Evolutionary conservation across 208 protist species (phyloP).

Genomic region (Trypanosomatidae sp.): DNA sequence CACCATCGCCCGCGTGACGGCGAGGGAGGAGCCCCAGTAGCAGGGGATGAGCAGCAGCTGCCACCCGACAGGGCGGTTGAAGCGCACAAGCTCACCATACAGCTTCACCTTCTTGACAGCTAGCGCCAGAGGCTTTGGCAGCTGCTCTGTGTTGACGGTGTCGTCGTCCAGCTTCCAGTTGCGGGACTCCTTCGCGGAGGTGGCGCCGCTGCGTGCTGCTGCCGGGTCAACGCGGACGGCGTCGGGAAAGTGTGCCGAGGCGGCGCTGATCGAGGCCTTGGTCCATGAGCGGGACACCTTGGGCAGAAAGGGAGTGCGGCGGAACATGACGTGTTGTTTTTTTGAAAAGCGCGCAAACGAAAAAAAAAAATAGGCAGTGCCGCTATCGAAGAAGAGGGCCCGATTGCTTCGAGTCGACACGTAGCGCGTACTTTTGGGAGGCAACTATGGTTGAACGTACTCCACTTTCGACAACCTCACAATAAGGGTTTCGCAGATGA

Average conservation of each 20-base stretch:
- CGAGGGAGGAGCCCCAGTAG: constrained; percentile 77
- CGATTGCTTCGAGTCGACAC: too few species aligned
- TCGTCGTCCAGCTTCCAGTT: constrained; percentile 56
- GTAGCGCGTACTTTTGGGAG: too few species aligned
- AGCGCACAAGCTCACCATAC: constrained; percentile 67
- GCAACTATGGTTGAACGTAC: too few species aligned
- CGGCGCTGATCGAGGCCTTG: constrained; percentile 50
- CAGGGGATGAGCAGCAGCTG: constrained; percentile 79
- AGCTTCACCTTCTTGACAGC: constrained; percentile 34
- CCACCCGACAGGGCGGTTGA: constrained; percentile 69
- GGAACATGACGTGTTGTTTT: too few species aligned
- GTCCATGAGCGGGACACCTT: constrained; percentile 82
- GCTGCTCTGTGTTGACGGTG: constrained; percentile 17
- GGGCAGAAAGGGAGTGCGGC: constrained; percentile 39
- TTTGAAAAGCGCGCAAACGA: too few species aligned
- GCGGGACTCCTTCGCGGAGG: constrained; percentile 62
- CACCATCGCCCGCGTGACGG: constrained; percentile 78
- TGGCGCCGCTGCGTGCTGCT: constrained; percentile 30
- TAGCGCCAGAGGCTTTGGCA: constrained; percentile 43
- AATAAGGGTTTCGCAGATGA: too few species aligned
- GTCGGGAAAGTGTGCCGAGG: constrained; percentile 76
- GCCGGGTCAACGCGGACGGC: constrained; percentile 62
- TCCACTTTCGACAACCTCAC: too few species aligned
- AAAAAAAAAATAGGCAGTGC: not conserved
- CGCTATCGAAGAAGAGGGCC: too few species aligned